Base-by-base conservation (phyloP, 2,329 filamentous ascomycete genomes). In the Calonectria henricotiae region DNA sequence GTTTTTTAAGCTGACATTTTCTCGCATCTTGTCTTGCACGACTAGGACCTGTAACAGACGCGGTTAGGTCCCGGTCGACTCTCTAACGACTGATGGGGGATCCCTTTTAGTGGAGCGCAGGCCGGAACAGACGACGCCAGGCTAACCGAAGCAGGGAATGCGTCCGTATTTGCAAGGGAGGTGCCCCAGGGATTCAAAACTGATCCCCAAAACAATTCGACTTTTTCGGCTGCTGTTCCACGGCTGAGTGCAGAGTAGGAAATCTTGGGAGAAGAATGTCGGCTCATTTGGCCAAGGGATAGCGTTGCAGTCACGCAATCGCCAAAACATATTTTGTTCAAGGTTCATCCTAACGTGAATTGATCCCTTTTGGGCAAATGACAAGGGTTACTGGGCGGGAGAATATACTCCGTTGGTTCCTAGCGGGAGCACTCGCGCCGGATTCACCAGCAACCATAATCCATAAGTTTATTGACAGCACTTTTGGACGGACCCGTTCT, bases 401-500 rank as follows among this genome's bases (percentile, higher is more conserved):
- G 3, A 58, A 58, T 58, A 13, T 15, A n/a, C 51, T 58, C 51
- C 51, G 51, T 25, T 13, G n/a, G 25, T 58, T 23, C 35, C 20
- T 41, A n/a, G 12, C 51, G 51, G 51, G 25, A n/a, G n/a, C 32
- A 37, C n/a, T 39, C 20, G 51, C 51, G 37, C 51, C 51, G 51
- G 51, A 12, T 39, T 20, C 12, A 39, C 11, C 20, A 39, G 51
- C 51, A 58, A 58, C 32, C 51, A n/a, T 58, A 58, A 39, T 11
- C 23, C 20, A 58, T 58, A 58, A 58, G 51, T 32, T 58, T 58
- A 58, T 39, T 37, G 51, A 37, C 20, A 32, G 51, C 51, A 58
- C 32, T 58, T 58, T 58, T 55, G 23, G 37, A 39, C 23, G 11
- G 20, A 32, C 20, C 32, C 51, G 23, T 37, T 58, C 20, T 30